A percentile compares a stretch with the other conserved stretches of the same genome.
phyloP scores from a whole-genome alignment of 2,329 filamentous ascomycete species.

The Dactylellina sp. region DNA sequence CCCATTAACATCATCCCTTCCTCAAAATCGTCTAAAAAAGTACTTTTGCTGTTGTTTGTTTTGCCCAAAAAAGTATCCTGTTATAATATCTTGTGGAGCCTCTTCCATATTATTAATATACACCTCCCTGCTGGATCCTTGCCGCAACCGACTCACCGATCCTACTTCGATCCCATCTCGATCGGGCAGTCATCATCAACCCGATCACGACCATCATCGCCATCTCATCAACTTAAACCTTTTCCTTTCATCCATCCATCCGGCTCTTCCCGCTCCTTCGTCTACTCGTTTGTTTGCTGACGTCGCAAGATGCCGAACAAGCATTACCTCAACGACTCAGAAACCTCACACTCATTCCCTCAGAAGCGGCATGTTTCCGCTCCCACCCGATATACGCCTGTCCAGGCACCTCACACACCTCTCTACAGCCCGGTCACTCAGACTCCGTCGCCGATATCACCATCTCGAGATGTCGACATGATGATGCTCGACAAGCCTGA shows the following conservation, averaged over 20 bases:
- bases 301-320: slow-evolving; percentile 53
- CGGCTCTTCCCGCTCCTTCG: neutral
- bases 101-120: slow-evolving; percentile 35
- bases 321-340: slow-evolving; percentile 44
- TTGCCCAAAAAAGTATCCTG: slow-evolving; percentile 41
- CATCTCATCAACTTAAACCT: neutral
- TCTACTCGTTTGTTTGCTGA: slow-evolving; percentile 7
- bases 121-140: slow-evolving; percentile 40
- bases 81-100: slow-evolving; percentile 6
- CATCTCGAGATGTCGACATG: slow-evolving; percentile 40
- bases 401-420: slow-evolving; percentile 46
- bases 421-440: slow-evolving; percentile 54
- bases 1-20: slow-evolving; percentile 17
- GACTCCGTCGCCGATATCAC: slow-evolving; percentile 54
- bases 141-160: slow-evolving; percentile 25
- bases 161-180: slow-evolving; percentile 1
- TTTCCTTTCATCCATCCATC: neutral
- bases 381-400: slow-evolving; percentile 50
- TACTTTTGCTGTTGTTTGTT: too few species aligned
- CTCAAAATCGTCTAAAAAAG: slow-evolving; percentile 7
- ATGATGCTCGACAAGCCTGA: slow-evolving; percentile 52
- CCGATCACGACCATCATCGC: slow-evolving; percentile 40
- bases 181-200: slow-evolving; percentile 20
- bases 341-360: slow-evolving; percentile 41
- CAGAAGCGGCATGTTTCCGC: slow-evolving; percentile 55